Evolutionary conservation across 164 flowering plant genomes (phyloP).

Genomic region (Piper betle): DNA sequence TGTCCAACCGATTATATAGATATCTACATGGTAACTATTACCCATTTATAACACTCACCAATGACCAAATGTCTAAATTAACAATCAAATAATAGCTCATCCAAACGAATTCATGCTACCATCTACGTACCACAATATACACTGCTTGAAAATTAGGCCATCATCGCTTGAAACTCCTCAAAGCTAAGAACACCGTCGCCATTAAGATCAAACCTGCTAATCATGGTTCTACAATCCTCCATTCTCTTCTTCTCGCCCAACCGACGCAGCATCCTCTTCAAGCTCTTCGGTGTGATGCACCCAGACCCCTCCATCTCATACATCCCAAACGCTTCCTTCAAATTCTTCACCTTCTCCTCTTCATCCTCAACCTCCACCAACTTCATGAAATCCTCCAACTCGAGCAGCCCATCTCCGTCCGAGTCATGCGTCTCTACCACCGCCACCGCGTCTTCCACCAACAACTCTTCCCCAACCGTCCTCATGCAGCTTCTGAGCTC

Average conservation of each 20-base stretch:
- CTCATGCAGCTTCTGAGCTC: constrained; percentile 14
- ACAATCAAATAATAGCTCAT: too few relatives aligned
- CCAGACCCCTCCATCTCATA: constrained; percentile 11
- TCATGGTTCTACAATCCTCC: constrained; percentile 29
- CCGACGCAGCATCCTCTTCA: constrained; percentile 12
- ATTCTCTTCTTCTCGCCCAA: constrained; percentile 20
- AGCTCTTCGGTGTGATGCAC: constrained; percentile 11
- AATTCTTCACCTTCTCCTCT: constrained; percentile 10
- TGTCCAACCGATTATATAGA: too few relatives aligned
- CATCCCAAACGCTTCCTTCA: constrained; percentile 14
- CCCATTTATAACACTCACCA: too few relatives aligned
- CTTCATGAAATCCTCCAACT: constrained; percentile 8
- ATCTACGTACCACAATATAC: too few relatives aligned
- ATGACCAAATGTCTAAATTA: too few relatives aligned
- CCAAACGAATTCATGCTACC: too few relatives aligned
- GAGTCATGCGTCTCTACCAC: constrained; percentile 7
- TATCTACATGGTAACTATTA: too few relatives aligned
- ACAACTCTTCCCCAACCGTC: constrained; percentile 7
- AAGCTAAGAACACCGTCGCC: constrained; percentile 33
- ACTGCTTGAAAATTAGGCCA: too few relatives aligned
- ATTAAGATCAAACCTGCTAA: constrained; percentile 22
- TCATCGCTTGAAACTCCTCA: constrained; percentile 30
- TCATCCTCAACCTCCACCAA: constrained; percentile 5
- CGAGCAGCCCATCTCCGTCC: constrained; percentile 11
- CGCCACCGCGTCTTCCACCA: constrained; percentile 1